Base-by-base conservation (phyloP, 208 protist species). In the Porcisia hertigi region DNA sequence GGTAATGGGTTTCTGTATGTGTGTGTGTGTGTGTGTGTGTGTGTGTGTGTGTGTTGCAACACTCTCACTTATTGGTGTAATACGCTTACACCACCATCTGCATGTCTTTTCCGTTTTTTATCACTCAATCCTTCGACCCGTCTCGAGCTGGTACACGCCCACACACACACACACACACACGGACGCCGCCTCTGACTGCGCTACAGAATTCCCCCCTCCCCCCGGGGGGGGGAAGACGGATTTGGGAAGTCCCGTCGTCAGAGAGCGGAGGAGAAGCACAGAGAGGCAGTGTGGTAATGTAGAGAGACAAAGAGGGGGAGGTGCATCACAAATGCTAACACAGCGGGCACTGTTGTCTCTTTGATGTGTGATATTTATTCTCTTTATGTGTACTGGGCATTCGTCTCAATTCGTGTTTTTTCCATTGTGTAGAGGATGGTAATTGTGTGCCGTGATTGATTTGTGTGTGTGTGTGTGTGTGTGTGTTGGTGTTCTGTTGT, bases 381-480 rank as follows among this genome's bases (percentile, higher is more conserved):
- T 52, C 47, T 12, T 59, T 41, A 5, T 59, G 11, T 30, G 4
- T 64, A n/a, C 36, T 45, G 53, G 23, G 53, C 36, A 36, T 43
- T 41, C 43, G 62, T 64, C 20, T 53, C 43, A 14, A 36, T 14
- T 64, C 43, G 12, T 4, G 2, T 60, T 43, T 34, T 54, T 41
- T 20, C 99, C 98, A 12, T 9, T 20, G 25, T n/a, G 59, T 12
- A 64, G 14, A 0, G 6, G 9, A 12, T 4, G 4, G 59, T 36
- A 39, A 25, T 23, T 36, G 59, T 64, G 34, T 64, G 8, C 3
- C 3, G 34, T 43, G 3, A 18, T 43, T 25, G 36, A 14, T 45
- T 45, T 66, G 62, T 45, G 7, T 20, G 30, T 16, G 25, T n/a
- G 2, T 64, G 7, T 45, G 0, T 64, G 6, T 45, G 25, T 12